phyloP scores from a whole-genome alignment of 306 rosid genomes.

The Pueraria montana region DNA sequence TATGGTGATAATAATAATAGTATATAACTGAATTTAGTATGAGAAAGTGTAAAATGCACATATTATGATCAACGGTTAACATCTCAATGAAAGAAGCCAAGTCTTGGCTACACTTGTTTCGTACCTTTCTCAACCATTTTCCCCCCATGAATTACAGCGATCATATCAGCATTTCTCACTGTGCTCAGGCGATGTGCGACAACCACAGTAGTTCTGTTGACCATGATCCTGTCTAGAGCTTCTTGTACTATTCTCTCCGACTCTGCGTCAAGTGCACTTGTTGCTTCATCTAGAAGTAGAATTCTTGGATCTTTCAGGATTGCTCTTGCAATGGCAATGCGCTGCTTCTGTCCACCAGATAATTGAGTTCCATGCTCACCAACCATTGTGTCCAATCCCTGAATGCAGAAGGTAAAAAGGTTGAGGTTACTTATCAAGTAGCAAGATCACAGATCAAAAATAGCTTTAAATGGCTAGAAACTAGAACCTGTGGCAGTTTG shows the following conservation, averaged over 20 bases:
- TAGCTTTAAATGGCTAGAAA: background rate
- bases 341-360: conserved; percentile 90
- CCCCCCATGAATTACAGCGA: conserved; percentile 82
- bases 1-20: background rate
- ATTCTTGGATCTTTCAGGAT: conserved; percentile 79
- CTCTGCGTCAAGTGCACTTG: conserved; percentile 88
- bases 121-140: conserved; percentile 87
- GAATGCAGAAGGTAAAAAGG: background rate
- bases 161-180: conserved; percentile 75
- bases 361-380: conserved; percentile 90
- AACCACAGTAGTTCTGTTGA: conserved; percentile 75
- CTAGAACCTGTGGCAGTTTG: conserved; percentile 77
- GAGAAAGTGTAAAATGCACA: background rate
- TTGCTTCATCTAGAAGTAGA: conserved; percentile 86
- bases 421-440: conserved; percentile 20
- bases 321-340: conserved; percentile 88
- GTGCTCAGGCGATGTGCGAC: conserved; percentile 92
- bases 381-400: conserved; percentile 83
- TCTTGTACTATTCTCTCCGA: conserved; percentile 88
- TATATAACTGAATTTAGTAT: background rate
- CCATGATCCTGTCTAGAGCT: conserved; percentile 83
- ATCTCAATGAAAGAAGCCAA: conserved; percentile 10
- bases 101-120: background rate
- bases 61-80: background rate
- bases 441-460: conserved; percentile 6